Evolutionary conservation across 2,329 filamentous ascomycete genomes (phyloP).

Genomic region (Trichoderma koningii): DNA sequence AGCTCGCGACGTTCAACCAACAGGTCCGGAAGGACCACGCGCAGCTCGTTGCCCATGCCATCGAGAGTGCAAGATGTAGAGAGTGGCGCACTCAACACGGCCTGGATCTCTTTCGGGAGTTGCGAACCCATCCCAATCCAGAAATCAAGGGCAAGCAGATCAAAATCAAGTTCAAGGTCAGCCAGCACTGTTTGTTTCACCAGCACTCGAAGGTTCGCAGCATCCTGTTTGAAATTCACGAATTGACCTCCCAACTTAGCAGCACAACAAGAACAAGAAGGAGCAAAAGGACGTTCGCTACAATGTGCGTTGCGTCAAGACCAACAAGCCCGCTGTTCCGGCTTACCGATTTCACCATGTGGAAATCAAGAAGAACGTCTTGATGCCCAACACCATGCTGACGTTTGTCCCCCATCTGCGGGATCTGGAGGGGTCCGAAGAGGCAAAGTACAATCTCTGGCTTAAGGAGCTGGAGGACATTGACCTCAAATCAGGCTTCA

Average conservation of each 20-base stretch:
- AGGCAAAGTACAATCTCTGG: conserved; percentile 58
- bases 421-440: conserved; percentile 59
- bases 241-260: conserved; percentile 40
- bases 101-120: conserved; percentile 51
- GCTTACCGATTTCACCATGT: conserved; percentile 61
- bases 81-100: conserved; percentile 46
- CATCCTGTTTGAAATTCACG: not conserved
- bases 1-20: conserved; percentile 44
- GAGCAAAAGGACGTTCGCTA: conserved; percentile 49
- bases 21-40: conserved; percentile 51
- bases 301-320: conserved; percentile 50
- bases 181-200: conserved; percentile 21
- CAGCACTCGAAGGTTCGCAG: not conserved
- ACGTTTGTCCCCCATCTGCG: conserved; percentile 62
- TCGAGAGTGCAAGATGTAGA: conserved; percentile 48
- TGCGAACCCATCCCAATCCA: conserved; percentile 43
- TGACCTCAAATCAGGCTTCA: conserved; percentile 60
- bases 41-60: conserved; percentile 47
- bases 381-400: conserved; percentile 61
- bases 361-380: conserved; percentile 60
- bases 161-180: conserved; percentile 55
- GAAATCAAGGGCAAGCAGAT: conserved; percentile 46
- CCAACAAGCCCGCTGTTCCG: conserved; percentile 56
- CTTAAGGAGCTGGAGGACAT: conserved; percentile 59
- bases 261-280: conserved; percentile 48